These are phyloP conservation scores for Aquilaria yunnanensis DNA, from an alignment of 345 rosid genomes.

Conservation along the genomic window DNA sequence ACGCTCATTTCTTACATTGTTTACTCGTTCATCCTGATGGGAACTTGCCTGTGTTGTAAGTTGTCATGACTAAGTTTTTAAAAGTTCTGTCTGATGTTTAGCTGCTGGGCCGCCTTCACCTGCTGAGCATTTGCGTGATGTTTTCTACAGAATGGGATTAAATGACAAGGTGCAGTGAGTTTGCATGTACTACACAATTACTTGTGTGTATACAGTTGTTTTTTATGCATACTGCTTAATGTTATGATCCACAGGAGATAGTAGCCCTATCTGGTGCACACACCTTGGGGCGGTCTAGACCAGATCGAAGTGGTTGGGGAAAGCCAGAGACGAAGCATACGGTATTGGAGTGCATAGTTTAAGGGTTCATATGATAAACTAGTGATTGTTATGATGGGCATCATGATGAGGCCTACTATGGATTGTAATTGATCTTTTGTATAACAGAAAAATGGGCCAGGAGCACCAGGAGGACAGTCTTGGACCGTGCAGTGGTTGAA, in stretches of 20 bases:
- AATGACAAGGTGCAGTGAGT: constrained; percentile 58
- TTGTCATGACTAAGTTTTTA: no score
- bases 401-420: neutral
- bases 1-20: no score
- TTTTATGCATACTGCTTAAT: neutral
- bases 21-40: no score
- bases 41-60: no score
- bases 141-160: constrained; percentile 92
- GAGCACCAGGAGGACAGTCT: constrained; percentile 97
- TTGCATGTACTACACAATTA: constrained; percentile 4
- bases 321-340: constrained; percentile 93
- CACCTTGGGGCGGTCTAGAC: constrained; percentile 90
- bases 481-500: constrained; percentile 96
- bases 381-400: neutral
- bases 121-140: constrained; percentile 74
- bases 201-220: neutral
- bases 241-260: constrained; percentile 53
- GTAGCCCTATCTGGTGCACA: constrained; percentile 97
- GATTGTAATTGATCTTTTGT: constrained; percentile 12
- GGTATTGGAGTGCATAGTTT: constrained; percentile 33
- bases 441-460: constrained; percentile 88
- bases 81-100: constrained; percentile 19
- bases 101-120: constrained; percentile 93
- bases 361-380: neutral
- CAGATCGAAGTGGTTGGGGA: constrained; percentile 97